Conservation (phyloP, 306 rosid species). For the Castanea sativa region DNA sequence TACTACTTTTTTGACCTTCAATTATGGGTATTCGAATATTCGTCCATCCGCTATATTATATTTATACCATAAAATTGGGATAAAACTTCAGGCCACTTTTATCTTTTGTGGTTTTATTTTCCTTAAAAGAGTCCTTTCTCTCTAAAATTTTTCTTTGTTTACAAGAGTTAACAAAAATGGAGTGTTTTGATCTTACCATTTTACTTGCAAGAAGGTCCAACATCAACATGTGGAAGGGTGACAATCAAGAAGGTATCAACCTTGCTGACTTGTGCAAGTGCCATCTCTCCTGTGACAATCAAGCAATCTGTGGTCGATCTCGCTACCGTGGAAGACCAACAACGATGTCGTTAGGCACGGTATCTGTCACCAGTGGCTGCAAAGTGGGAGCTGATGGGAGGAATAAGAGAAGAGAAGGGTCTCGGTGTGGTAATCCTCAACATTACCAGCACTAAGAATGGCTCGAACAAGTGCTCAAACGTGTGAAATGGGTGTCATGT, state of each 20-base stretch:
- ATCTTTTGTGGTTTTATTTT: no score
- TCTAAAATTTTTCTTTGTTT: no score
- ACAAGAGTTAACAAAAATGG: no score
- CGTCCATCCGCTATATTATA: no score
- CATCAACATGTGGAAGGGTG: not conserved
- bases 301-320: not conserved
- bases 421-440: not conserved
- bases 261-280: not conserved
- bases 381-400: not conserved
- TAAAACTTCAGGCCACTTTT: no score
- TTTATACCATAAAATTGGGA: no score
- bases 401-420: not conserved
- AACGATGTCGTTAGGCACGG: not conserved
- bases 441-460: not conserved
- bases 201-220: not conserved
- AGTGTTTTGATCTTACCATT: not conserved
- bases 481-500: not conserved
- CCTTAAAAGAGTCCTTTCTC: no score
- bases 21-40: no score
- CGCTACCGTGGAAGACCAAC: not conserved
- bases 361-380: not conserved
- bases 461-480: not conserved
- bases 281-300: constrained; percentile 2
- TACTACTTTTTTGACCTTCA: no score
- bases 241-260: not conserved